Evolutionary conservation across 257 asterid genomes (phyloP).

Genomic region (Anisodus acutangulus): DNA sequence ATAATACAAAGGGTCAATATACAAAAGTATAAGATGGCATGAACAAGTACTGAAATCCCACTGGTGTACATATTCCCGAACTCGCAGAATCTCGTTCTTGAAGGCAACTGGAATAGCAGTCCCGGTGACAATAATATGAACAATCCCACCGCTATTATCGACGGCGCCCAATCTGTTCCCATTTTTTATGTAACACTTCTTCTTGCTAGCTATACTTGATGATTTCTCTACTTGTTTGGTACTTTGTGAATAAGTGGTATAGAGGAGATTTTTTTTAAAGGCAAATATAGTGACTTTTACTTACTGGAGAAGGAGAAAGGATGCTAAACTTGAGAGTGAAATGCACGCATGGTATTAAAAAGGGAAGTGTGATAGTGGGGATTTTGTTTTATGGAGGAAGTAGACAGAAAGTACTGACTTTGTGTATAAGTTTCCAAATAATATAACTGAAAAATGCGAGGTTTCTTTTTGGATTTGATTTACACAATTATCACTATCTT

Average conservation of each 20-base stretch:
- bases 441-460: too few relatives aligned
- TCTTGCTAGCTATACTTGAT: not conserved
- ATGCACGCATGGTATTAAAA: slow-evolving; percentile 47
- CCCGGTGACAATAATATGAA: slow-evolving; percentile 89
- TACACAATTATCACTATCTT: too few relatives aligned
- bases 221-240: not conserved
- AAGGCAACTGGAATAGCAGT: slow-evolving; percentile 85
- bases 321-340: slow-evolving; percentile 61
- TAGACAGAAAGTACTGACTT: slow-evolving; percentile 32
- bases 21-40: slow-evolving; percentile 74
- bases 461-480: too few relatives aligned
- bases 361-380: slow-evolving; percentile 47
- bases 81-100: slow-evolving; percentile 73
- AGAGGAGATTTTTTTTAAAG: not conserved
- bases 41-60: slow-evolving; percentile 78
- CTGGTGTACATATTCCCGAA: slow-evolving; percentile 95
- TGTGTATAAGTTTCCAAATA: slow-evolving; percentile 22
- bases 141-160: slow-evolving; percentile 82
- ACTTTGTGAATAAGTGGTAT: not conserved
- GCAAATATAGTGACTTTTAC: slow-evolving; percentile 40
- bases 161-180: slow-evolving; percentile 86
- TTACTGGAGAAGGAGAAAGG: slow-evolving; percentile 60
- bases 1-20: slow-evolving; percentile 75
- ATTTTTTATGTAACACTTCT: slow-evolving; percentile 22
- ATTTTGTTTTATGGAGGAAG: slow-evolving; percentile 50